These are phyloP conservation scores for Sporodiniella umbellata DNA, from an alignment of 371 early-diverging fungal species.

Conservation along the genomic window DNA sequence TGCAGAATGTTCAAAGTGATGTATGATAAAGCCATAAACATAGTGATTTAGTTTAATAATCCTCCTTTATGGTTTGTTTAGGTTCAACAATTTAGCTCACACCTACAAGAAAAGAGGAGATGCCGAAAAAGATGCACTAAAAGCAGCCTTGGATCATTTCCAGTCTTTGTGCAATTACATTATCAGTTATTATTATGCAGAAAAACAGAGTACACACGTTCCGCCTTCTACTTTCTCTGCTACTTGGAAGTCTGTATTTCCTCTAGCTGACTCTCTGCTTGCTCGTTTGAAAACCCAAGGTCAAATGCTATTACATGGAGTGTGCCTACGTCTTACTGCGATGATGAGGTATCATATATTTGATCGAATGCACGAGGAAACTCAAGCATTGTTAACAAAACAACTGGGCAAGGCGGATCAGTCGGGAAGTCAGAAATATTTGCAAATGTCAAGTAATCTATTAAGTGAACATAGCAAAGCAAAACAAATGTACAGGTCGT, in stretches of 20 bases:
- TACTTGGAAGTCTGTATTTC: slow-evolving; percentile 31
- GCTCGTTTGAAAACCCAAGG: slow-evolving; percentile 14
- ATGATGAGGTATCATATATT: slow-evolving; percentile 30
- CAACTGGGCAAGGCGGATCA: not conserved
- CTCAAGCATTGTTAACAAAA: not conserved
- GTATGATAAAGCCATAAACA: too few species aligned
- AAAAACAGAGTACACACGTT: slow-evolving; percentile 8
- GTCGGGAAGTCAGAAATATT: not conserved
- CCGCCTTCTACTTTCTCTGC: slow-evolving; percentile 3
- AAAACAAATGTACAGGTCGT: slow-evolving; percentile 17
- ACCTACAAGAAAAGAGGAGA: slow-evolving; percentile 38
- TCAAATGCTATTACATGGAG: slow-evolving; percentile 17
- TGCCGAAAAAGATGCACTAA: slow-evolving; percentile 10
- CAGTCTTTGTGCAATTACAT: slow-evolving; percentile 36
- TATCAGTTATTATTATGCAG: slow-evolving; percentile 28
- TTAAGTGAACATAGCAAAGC: slow-evolving; percentile 26
- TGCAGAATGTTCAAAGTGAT: slow-evolving; percentile 23
- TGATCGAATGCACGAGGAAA: slow-evolving; percentile 10
- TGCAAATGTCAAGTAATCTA: slow-evolving; percentile 6
- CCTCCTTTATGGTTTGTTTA: not conserved
- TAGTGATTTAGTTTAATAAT: not conserved
- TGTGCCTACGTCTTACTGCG: slow-evolving; percentile 20
- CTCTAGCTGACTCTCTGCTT: slow-evolving; percentile 23
- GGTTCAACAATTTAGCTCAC: slow-evolving; percentile 35
- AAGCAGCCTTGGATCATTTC: slow-evolving; percentile 31